Evolutionary conservation across 345 rosid genomes (phyloP).

Genomic region (Nasturtium officinale): DNA sequence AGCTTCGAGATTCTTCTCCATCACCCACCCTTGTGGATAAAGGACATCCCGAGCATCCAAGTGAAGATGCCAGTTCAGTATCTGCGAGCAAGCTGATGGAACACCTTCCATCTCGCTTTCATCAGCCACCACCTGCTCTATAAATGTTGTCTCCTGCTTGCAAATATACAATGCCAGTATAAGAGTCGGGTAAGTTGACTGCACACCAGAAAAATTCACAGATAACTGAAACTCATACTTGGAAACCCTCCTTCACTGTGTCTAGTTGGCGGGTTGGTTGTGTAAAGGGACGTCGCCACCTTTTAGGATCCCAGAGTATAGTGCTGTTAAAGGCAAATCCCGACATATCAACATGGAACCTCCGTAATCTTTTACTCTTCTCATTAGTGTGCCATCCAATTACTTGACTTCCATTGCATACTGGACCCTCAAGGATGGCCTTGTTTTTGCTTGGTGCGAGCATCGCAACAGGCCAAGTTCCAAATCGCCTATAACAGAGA

Average conservation of each 20-base stretch:
- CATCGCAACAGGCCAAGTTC: constrained; percentile 98
- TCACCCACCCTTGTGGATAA: constrained; percentile 79
- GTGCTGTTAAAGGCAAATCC: constrained; percentile 97
- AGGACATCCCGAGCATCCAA: constrained; percentile 54
- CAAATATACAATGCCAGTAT: constrained; percentile 16
- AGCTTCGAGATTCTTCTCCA: constrained; percentile 68
- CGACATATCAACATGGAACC: constrained; percentile 96
- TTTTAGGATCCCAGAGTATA: constrained; percentile 87
- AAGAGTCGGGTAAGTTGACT: background rate
- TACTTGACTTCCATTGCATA: constrained; percentile 78
- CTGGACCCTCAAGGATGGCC: constrained; percentile 85
- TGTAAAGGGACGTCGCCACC: constrained; percentile 62
- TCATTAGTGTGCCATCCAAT: constrained; percentile 98
- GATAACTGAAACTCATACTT: constrained; percentile 64
- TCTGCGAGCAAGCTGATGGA: constrained; percentile 69
- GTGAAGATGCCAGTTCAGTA: constrained; percentile 96
- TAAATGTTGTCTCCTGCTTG: constrained; percentile 84
- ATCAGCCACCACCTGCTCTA: constrained; percentile 87
- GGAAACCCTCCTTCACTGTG: constrained; percentile 89
- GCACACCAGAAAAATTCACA: background rate
- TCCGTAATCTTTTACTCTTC: constrained; percentile 76
- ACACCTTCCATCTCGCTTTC: constrained; percentile 89
- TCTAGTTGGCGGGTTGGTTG: constrained; percentile 72
- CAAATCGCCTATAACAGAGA: constrained; percentile 64
- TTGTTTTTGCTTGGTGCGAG: constrained; percentile 87